Base-by-base conservation (phyloP, 129 eudicot species). In the Centaurea solstitialis region DNA sequence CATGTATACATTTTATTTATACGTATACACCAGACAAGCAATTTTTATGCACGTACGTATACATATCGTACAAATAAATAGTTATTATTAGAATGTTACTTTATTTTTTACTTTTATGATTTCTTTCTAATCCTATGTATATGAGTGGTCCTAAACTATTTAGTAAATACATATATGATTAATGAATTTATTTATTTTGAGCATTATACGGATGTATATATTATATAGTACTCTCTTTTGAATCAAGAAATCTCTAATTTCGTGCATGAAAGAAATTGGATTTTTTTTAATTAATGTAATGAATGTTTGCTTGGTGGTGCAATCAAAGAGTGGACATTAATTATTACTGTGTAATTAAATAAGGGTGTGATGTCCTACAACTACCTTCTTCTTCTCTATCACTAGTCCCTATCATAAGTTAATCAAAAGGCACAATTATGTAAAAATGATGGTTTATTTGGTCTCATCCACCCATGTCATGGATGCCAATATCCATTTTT, bases 381-480 rank as follows among this genome's bases (percentile, higher is more conserved):
- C 70, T 74, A 75, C 62, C 75, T 28, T 21, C 24, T 28, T 69
- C 8, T 13, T 22, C 28, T 23, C 59, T 23, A 62, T 65, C 68
- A 40, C 40, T 26, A 30, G 84, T 74, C 75, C 68, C 75, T 22
- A 74, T 81, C 80, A 47, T 75, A 67, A 45, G 71, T 81, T 65
- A 68, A 81, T 81, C 76, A 45, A 75, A 75, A 15, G 24, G 62
- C 76, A 47, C 85, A 75, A 81, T 74, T 74, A 81, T 74, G 47
- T 4, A 13, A 11, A 81, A 67, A 81, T 81, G 61, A 81, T 80
- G 74, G 67, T 74, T 74, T 68, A 67, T 75, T 68, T 68, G n/a
- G 72, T 67, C 64, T 12, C 47, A 37, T 82, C 76, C 65, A 69
- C 68, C 81, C 66, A 82, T 47, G 65, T 75, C 85, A 65, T 9